A percentile compares a stretch with the other conserved stretches of the same genome.
Evolutionary conservation across 192 early-diverging fungal species (phyloP).

Genomic region (Coemansia sp.): DNA sequence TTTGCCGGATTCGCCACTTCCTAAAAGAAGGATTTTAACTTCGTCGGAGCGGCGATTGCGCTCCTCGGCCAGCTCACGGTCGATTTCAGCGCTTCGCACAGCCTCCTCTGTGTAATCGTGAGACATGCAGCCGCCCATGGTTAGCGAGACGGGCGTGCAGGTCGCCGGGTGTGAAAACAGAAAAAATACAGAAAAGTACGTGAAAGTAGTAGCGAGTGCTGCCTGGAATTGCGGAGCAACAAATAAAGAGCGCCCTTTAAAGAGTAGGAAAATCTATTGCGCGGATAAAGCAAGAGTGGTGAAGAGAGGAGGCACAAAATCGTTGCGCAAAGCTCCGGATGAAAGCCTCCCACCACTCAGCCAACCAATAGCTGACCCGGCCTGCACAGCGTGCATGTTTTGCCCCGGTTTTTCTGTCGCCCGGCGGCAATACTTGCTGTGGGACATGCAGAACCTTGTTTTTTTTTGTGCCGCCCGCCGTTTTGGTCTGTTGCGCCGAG

Average conservation of each 20-base stretch:
- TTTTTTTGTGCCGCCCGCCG: background rate
- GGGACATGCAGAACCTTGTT: background rate
- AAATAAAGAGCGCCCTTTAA: background rate
- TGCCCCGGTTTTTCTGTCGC: conserved; percentile 2
- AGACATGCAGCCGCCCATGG: conserved; percentile 60
- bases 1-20: conserved; percentile 93
- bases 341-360: background rate
- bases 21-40: conserved; percentile 62
- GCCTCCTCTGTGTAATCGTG: conserved; percentile 55
- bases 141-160: conserved; percentile 13
- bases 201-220: conserved; percentile 1
- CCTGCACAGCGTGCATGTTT: background rate
- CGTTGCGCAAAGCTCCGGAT: conserved; percentile 1
- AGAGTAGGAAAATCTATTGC: background rate
- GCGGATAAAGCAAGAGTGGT: background rate
- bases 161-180: background rate
- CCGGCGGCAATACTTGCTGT: background rate
- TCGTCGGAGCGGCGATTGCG: conserved; percentile 58
- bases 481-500: no score
- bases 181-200: conserved; percentile 7
- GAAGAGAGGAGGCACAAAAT: background rate
- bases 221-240: background rate
- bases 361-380: background rate
- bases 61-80: conserved; percentile 59
- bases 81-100: conserved; percentile 59